Evolutionary conservation across 2,329 filamentous ascomycete species (phyloP).

Genomic region (Trichophyton simii): DNA sequence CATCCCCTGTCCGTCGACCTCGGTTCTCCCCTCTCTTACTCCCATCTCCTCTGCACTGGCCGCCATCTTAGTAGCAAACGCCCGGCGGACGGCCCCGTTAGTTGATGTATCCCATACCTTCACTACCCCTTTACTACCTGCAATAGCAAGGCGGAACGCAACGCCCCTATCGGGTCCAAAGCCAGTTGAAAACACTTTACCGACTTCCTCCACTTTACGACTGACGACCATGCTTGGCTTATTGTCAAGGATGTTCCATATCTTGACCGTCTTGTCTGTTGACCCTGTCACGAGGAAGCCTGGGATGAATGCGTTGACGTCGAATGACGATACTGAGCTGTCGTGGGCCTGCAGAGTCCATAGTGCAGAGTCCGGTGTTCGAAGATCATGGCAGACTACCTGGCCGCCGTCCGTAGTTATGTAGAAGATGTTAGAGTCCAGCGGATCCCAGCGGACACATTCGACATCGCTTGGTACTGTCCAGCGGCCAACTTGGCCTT

Average conservation of each 20-base stretch:
- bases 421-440: constrained; percentile 87
- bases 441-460: constrained; percentile 81
- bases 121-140: constrained; percentile 83
- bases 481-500: constrained; percentile 70
- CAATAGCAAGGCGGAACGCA: constrained; percentile 81
- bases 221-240: constrained; percentile 85
- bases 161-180: constrained; percentile 88
- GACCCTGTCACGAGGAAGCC: constrained; percentile 90
- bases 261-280: constrained; percentile 86
- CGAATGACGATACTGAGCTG: constrained; percentile 79
- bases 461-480: constrained; percentile 94
- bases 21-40: constrained; percentile 42
- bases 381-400: constrained; percentile 82
- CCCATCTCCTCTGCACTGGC: constrained; percentile 31
- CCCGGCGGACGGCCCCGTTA: constrained; percentile 70
- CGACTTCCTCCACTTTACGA: constrained; percentile 83
- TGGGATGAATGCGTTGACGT: constrained; percentile 78
- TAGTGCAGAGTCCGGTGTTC: constrained; percentile 65
- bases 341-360: constrained; percentile 97
- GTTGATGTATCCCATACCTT: constrained; percentile 97
- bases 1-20: constrained; percentile 51
- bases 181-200: constrained; percentile 80
- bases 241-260: constrained; percentile 77
- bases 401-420: constrained; percentile 86
- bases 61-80: constrained; percentile 63